Base-by-base conservation (phyloP, 2,329 filamentous ascomycete species). In the Monosporascus sp. region DNA sequence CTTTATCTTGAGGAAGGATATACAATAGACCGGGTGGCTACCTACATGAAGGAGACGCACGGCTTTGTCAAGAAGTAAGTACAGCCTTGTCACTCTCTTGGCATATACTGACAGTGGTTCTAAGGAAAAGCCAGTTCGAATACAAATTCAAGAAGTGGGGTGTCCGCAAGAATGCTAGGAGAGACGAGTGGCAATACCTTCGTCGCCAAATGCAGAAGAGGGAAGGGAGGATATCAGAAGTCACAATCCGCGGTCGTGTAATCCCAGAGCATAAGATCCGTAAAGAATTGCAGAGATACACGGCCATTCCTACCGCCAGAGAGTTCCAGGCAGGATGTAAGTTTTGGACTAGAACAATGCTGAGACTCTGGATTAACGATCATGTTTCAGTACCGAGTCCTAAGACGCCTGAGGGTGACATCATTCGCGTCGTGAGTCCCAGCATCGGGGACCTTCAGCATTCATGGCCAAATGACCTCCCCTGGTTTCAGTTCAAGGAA, bases 1-100 rank as follows among this genome's bases (percentile, higher is more conserved):
- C 31, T 35, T 11, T 35, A 35, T 35, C 31, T 35, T 35, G 31
- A 35, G 5, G 31, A 35, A 5, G 31, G 31, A 35, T 35, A 14
- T 35, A 35, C 9, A 5, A 1, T 35, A 4, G 3, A 35, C 31
- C 58, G 57, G 26, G 54, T 54, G 3, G 55, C 58, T 46, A 56
- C 55, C 3, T 47, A 62, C 37, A 56, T 60, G 14, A 57, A 58
- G 45, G 50, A 61, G 49, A 54, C 68, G 67, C 50, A 35, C 9
- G 9, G 2, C 7, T 55, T 55, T 27, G 50, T 44, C 31, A 50
- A 43, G 31, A 52, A 52, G 53, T 55, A 48, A 16, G 19, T 47
- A 14, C 37, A 41, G 9, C 0, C 27, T 5, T 26, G 24, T 48
- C 43, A 9, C 14, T 26, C 26, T 37, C 11, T 16, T 40, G 3